phyloP scores from a whole-genome alignment of 2,329 filamentous ascomycete species.

The Torrubiella hemipterigena region DNA sequence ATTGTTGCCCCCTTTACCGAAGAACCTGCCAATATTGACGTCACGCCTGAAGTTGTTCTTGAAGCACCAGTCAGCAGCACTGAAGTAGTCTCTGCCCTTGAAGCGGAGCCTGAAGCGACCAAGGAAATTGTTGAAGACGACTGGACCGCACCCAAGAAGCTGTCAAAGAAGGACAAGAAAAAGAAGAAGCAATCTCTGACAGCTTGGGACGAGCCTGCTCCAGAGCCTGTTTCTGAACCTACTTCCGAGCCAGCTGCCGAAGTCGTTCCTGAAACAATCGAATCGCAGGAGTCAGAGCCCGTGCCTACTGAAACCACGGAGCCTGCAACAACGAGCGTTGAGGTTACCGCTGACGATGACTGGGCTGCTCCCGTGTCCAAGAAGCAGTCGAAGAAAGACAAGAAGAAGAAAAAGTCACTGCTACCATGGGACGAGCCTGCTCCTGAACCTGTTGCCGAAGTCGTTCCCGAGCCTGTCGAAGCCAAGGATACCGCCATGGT shows the following conservation, averaged over 20 bases:
- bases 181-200: slow-evolving; percentile 2
- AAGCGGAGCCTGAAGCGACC: neutral
- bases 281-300: neutral
- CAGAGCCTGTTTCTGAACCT: neutral
- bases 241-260: no score
- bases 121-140: slow-evolving; percentile 1
- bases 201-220: neutral
- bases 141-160: slow-evolving; percentile 4
- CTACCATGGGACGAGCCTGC: neutral
- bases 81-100: neutral
- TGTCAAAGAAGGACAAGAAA: slow-evolving; percentile 7
- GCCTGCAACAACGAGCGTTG: neutral
- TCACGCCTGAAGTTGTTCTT: no score
- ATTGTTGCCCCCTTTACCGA: no score
- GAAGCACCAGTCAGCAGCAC: neutral
- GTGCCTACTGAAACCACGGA: neutral
- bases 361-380: slow-evolving; percentile 9
- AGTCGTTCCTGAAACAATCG: neutral
- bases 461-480: neutral
- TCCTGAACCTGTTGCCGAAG: neutral
- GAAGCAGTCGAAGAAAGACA: slow-evolving; percentile 20
- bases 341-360: slow-evolving; percentile 6
- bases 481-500: no score
- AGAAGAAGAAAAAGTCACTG: slow-evolving; percentile 6
- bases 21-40: no score